phyloP scores from a whole-genome alignment of 768 basidiomycete species.

The Ramaria sp. region DNA sequence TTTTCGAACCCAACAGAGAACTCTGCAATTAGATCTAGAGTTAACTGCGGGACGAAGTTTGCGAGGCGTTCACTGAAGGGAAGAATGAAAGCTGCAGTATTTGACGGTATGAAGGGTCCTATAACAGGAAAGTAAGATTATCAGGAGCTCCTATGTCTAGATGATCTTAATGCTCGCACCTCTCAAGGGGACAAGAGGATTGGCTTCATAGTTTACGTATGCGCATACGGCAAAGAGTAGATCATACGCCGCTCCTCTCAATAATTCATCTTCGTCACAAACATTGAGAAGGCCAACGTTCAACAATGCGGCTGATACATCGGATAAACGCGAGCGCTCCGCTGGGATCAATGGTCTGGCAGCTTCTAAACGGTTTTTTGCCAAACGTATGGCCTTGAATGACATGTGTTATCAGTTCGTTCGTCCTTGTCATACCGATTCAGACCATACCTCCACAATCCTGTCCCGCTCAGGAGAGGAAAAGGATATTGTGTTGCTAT shows the following conservation, averaged over 20 bases:
- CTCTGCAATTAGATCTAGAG: conserved; percentile 83
- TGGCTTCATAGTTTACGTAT: conserved; percentile 69
- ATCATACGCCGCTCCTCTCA: conserved; percentile 72
- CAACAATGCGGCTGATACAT: conserved; percentile 77
- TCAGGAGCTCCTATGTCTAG: background rate
- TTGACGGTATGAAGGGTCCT: conserved; percentile 67
- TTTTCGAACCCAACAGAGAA: conserved; percentile 47
- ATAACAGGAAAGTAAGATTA: conserved; percentile 1
- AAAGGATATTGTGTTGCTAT: conserved; percentile 66
- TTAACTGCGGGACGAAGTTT: conserved; percentile 66
- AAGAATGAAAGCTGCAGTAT: conserved; percentile 48
- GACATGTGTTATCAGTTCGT: too few relatives aligned
- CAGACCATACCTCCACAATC: conserved; percentile 54
- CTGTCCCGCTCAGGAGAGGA: conserved; percentile 56
- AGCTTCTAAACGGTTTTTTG: conserved; percentile 54
- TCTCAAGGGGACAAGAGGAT: conserved; percentile 57
- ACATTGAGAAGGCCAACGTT: conserved; percentile 79
- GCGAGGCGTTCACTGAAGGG: conserved; percentile 65
- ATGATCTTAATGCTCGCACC: conserved; percentile 30
- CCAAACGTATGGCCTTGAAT: conserved; percentile 55
- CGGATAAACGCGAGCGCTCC: conserved; percentile 69
- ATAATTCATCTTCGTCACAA: conserved; percentile 58
- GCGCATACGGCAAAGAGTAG: conserved; percentile 67
- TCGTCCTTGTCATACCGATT: conserved; percentile 4
- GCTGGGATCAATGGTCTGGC: conserved; percentile 33